Conservation (phyloP, 2,329 filamentous ascomycete genomes). For the Pyrenophora graminea region DNA sequence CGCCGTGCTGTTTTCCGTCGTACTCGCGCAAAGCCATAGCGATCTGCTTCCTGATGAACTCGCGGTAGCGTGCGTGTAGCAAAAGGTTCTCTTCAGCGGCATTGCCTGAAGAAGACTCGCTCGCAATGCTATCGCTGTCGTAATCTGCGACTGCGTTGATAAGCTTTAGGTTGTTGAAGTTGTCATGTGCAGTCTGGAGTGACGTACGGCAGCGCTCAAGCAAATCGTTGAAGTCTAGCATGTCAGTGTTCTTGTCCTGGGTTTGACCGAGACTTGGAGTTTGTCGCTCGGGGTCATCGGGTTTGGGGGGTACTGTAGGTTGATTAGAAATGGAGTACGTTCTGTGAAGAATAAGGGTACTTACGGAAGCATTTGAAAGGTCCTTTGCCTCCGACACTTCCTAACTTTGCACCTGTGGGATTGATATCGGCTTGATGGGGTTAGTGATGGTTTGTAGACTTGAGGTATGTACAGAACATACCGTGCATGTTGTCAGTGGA, state of each 20-base stretch:
- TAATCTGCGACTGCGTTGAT: not conserved
- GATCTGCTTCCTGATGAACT: constrained; percentile 17
- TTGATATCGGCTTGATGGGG: not conserved
- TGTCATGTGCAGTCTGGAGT: not conserved
- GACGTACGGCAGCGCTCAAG: not conserved
- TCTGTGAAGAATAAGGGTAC: too few relatives aligned
- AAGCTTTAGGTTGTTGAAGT: not conserved
- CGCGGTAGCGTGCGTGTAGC: constrained; percentile 3
- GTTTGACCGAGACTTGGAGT: not conserved
- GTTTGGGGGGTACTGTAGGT: not conserved
- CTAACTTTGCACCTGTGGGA: not conserved
- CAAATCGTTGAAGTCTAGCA: not conserved
- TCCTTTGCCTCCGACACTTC: too few relatives aligned
- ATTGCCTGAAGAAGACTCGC: constrained; percentile 1
- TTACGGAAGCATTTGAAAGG: too few relatives aligned
- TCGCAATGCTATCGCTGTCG: not conserved
- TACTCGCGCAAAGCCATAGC: not conserved
- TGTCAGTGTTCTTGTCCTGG: not conserved
- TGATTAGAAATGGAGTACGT: not conserved
- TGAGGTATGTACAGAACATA: not conserved
- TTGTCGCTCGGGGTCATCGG: not conserved
- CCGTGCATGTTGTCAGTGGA: not conserved
- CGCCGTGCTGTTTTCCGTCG: not conserved
- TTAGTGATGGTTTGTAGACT: too few relatives aligned
- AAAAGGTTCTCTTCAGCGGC: constrained; percentile 4